Evolutionary conservation across 2,329 filamentous ascomycete genomes (phyloP), one percentile per base, ranked within the genome.

Genomic region (Cladosporium cucumerinum): DNA sequence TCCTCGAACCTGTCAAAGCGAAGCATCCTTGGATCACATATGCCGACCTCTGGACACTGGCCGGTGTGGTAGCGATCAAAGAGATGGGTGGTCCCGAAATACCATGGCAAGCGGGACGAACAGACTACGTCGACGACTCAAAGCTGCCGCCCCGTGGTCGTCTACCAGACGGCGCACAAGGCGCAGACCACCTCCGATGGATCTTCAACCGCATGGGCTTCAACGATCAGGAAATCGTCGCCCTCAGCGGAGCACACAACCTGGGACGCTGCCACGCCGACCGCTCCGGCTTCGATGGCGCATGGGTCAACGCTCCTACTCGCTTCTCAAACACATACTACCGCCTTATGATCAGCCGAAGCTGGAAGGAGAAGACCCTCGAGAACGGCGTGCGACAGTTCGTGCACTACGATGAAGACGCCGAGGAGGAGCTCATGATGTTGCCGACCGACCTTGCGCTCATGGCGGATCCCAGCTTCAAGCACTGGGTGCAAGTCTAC

Each of bases 11-110:
- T 6, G 75, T 89, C 67, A 89, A 88, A 73, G 74, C 75, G 23
- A 79, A 80, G 55, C 82, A 87, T 72, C 80, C 84, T 2, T 88
- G 85, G 86, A 85, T 89, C 72, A 87, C 86, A 28, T 89, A 89
- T 75, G 80, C 86, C 2, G 86, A 89, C 71, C 79, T 89, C 5
- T 89, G 86, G 86, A 88, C 86, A 5, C 78, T 89, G 34, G 86
- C 85, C 0, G 85, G 84, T 52, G 81, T 82, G 2, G 83, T 85
- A 0, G 86, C 86, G 3, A 81, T 89, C 72, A 74, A 82, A 68
- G 84, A 84, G 65, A 84, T 88, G 83, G 86, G 84, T 48, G 87
- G 86, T 0, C 87, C 86, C 0, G 74, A 79, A 1, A 79, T 89
- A 26, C 69, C 78, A 6, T 89, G 86, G 86, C 72, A 78, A 46